phyloP scores from a whole-genome alignment of 768 basidiomycete genomes.

The Amylocystis lapponica region DNA sequence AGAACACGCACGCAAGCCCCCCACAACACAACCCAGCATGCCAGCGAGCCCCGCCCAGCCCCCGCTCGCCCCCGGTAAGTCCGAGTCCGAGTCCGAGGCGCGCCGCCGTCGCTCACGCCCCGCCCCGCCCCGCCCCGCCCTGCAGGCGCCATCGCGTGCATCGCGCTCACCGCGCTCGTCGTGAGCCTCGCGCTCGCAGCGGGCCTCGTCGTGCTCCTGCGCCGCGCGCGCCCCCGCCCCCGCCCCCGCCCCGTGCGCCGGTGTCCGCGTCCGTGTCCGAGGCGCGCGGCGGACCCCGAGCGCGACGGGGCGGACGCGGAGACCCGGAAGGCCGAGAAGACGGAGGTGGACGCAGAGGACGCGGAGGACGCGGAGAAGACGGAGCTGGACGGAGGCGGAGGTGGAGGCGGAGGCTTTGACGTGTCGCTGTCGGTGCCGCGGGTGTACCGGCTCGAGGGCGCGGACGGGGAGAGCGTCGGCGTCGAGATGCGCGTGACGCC shows the following conservation, averaged over 20 bases:
- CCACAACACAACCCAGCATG: too few relatives aligned
- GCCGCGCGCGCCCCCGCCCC: neutral
- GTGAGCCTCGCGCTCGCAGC: neutral
- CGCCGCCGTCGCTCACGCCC: neutral
- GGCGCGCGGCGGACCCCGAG: neutral
- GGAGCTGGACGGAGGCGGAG: neutral
- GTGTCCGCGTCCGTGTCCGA: too few relatives aligned
- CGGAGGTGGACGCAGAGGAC: neutral
- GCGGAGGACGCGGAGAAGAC: too few relatives aligned
- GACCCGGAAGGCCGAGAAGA: too few relatives aligned
- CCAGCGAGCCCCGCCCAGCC: neutral
- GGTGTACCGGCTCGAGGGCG: conserved; percentile 9
- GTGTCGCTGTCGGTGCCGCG: conserved; percentile 11
- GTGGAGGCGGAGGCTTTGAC: neutral
- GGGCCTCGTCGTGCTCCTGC: neutral
- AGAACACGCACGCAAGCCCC: too few relatives aligned
- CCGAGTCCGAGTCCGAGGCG: neutral
- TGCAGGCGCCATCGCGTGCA: neutral
- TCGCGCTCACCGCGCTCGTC: neutral
- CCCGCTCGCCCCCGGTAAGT: neutral
- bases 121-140: neutral
- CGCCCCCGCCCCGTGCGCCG: neutral
- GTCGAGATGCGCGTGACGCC: conserved; percentile 15
- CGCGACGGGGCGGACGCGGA: neutral
- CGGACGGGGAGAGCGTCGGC: conserved; percentile 6